Percentiles rank a stretch among this genome's conserved stretches.
These are phyloP conservation scores for Claviceps cyperi DNA, from an alignment of 2,329 filamentous ascomycete species.

Conservation along the genomic window DNA sequence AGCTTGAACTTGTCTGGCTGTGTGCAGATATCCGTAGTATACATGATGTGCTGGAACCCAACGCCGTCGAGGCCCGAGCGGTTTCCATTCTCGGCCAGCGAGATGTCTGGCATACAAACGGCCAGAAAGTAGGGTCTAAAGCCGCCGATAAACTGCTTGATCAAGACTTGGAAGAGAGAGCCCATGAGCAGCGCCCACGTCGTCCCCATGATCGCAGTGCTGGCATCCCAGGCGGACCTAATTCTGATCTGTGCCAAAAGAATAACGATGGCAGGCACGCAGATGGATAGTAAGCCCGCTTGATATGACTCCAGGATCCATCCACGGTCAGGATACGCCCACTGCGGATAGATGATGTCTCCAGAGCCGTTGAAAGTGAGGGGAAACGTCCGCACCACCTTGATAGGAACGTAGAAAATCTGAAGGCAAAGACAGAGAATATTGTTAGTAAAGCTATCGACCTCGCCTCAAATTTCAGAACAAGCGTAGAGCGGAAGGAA, in stretches of 20 bases:
- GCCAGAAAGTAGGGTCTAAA: constrained; percentile 49
- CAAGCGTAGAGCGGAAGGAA: background rate
- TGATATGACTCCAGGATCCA: constrained; percentile 47
- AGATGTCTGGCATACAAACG: constrained; percentile 46
- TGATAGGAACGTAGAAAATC: constrained; percentile 40
- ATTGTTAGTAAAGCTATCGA: background rate
- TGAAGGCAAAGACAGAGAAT: constrained; percentile 10
- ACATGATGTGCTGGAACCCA: constrained; percentile 48
- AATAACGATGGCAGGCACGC: constrained; percentile 44
- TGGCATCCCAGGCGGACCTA: constrained; percentile 42
- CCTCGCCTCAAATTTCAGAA: background rate
- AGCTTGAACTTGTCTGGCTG: constrained; percentile 36
- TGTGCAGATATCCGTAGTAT: constrained; percentile 47
- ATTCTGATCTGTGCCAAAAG: constrained; percentile 43
- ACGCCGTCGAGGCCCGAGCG: constrained; percentile 24
- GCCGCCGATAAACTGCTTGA: constrained; percentile 53
- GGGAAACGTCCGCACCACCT: constrained; percentile 44
- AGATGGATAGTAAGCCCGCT: constrained; percentile 39
- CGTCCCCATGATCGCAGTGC: constrained; percentile 48
- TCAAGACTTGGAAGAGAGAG: constrained; percentile 48
- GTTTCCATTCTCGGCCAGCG: constrained; percentile 25
- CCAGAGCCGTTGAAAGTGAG: constrained; percentile 41
- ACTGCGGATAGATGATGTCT: constrained; percentile 47
- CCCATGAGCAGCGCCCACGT: constrained; percentile 44
- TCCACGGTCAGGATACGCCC: constrained; percentile 48